Base-by-base conservation (phyloP, 306 rosid species). In the Comarum palustre region DNA sequence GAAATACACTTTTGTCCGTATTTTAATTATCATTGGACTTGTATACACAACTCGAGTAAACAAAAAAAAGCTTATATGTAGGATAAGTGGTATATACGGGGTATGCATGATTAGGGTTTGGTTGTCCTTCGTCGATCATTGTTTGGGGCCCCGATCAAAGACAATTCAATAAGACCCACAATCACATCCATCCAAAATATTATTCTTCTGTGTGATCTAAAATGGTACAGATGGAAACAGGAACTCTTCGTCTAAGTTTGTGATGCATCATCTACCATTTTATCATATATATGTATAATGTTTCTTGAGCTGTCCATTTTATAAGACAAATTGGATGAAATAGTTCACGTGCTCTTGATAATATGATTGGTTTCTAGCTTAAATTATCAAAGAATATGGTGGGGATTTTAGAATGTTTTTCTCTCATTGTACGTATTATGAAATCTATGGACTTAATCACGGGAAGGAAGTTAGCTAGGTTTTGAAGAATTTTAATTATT, bases 1-100 rank as follows among this genome's bases (percentile, higher is more conserved):
- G 89, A 87, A 83, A 91, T 68, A 73, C 78, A 66, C 47, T 14
- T 77, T 83, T 88, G 92, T 88, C 92, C 73, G 20, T 54, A 80
- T 77, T 79, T 67, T 76, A 36, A 85, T 82, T 85, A 82, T 90
- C 83, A 84, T 81, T 83, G 84, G 71, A 25, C 43, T 59, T 71
- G 47, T 75, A 61, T 57, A 11, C 82, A 75, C 76, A 29, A 69
- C 73, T 66, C 82, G 41, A 60, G 42, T 66, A 72, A 34, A 13
- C 45, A 7, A 39, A 71, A 19, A 72, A 39, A 71, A 19, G 65
- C 59, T 72, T 43, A 46, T 10, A 20, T 47, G 59, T 16, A 79
- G 79, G 79, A 77, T 82, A 76, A 71, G 80, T 48, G 57, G 57
- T 69, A 78, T 39, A 58, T 55, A 66, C 61, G 59, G 68, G 61